Evolutionary conservation across 2,329 filamentous ascomycete species (phyloP), one percentile per base, ranked within the genome.

Genomic region (Tolypocladium ophioglossoides): DNA sequence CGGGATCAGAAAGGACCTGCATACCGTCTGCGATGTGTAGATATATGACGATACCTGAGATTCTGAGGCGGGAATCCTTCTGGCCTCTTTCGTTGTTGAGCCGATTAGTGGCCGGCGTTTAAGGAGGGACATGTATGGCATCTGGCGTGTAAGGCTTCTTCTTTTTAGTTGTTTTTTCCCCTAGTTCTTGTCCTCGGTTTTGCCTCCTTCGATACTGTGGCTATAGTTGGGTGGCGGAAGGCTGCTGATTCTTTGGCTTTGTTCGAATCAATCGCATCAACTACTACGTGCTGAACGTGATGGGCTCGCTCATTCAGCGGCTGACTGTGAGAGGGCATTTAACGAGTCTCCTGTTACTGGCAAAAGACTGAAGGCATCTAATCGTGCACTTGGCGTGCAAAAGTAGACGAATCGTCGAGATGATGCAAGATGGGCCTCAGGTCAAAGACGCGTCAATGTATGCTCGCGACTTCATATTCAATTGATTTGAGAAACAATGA

Each of bases 131-230:
- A 63, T 63, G n/a, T 52, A 54, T 52, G 58, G 60, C 57, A 64
- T 62, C 49, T 62, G 68, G 68, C 68, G 68, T 63, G 66, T 59
- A 62, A 62, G 62, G 63, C 63, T 65, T 59, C 59, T 52, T 49
- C 22, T 41, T 57, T 55, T 59, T 57, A 55, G 32, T 49, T 38
- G 27, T 52, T 30, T 40, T 44, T 38, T 44, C 37, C 27, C 39
- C 24, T 16, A 12, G 22, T 51, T 38, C 18, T 52, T 50, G 41
- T 52, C 41, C 48, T 48, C 46, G 52, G 39, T 51, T 52, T 47
- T 24, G 52, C 34, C 54, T 53, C 50, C 55, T 54, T 47, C 27
- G 27, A 47, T 32, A 47, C 44, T 32, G 16, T 32, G 16, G 44
- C 44, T 47, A 12, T 22, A 35, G 44, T 32, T 47, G 27, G 24